phyloP scores from a whole-genome alignment of 2,329 filamentous ascomycete species.

The Aspergillus fischeri region DNA sequence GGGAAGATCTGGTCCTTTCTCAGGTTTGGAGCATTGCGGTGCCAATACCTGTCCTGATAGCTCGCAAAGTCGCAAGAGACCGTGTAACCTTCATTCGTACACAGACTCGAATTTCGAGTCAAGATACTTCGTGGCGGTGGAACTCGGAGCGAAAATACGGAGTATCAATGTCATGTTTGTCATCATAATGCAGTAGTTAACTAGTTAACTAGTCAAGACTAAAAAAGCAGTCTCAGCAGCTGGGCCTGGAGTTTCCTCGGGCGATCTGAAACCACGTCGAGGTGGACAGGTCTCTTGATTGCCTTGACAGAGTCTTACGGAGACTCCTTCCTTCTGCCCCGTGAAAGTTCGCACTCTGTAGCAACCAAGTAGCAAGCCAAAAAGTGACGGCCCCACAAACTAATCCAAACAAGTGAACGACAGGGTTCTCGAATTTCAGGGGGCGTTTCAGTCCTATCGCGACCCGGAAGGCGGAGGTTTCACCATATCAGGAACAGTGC shows the following conservation, averaged over 20 bases:
- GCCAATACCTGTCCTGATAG: not conserved
- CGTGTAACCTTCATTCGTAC: no score
- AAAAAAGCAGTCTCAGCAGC: not conserved
- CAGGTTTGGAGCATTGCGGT: not conserved
- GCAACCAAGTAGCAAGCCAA: not conserved
- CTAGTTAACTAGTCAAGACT: not conserved
- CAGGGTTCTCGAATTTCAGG: conserved; percentile 9
- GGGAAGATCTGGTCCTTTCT: not conserved
- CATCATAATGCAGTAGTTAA: not conserved
- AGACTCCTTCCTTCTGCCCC: not conserved
- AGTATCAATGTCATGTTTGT: not conserved
- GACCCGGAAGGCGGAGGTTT: conserved; percentile 19
- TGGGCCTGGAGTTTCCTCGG: not conserved
- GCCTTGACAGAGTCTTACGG: not conserved
- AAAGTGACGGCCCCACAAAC: not conserved
- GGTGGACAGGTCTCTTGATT: not conserved
- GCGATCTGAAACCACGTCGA: not conserved
- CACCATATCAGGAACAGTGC: conserved; percentile 18
- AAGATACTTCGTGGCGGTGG: not conserved
- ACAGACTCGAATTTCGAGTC: not conserved
- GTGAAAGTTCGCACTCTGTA: not conserved
- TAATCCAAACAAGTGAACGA: not conserved
- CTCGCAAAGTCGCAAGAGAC: not conserved
- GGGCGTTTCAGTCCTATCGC: conserved; percentile 11
- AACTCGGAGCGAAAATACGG: not conserved